phyloP scores from a whole-genome alignment of 1,284 basidiomycete species.

The Peniophora sp. region DNA sequence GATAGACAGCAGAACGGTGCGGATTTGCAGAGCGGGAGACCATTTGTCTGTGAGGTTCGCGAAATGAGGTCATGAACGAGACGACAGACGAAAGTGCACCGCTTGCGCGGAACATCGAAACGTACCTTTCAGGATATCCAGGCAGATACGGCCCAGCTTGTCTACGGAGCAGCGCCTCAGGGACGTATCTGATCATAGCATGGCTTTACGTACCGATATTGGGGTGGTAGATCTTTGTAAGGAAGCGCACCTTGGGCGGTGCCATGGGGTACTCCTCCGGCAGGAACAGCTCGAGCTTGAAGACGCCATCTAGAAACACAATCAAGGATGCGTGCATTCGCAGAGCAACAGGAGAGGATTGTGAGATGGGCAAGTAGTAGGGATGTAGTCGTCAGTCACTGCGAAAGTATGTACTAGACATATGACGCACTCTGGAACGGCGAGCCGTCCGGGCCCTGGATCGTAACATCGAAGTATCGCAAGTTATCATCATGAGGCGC shows the following conservation, averaged over 20 bases:
- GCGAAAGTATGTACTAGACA: no score
- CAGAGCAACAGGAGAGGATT: neutral
- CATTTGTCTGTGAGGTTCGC: slow-evolving; percentile 73
- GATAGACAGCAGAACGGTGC: slow-evolving; percentile 93
- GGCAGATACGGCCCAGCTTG: slow-evolving; percentile 95
- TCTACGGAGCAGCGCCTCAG: slow-evolving; percentile 41
- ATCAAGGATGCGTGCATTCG: neutral
- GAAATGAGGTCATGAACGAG: neutral
- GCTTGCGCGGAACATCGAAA: slow-evolving; percentile 2
- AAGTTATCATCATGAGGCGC: slow-evolving; percentile 95
- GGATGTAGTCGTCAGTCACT: no score
- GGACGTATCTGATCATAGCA: neutral
- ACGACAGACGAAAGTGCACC: slow-evolving; percentile 1
- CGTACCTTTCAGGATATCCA: slow-evolving; percentile 93
- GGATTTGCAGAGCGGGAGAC: slow-evolving; percentile 97
- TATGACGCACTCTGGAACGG: slow-evolving; percentile 82
- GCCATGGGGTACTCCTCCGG: slow-evolving; percentile 99
- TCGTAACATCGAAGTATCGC: slow-evolving; percentile 97
- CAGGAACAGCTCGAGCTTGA: slow-evolving; percentile 94
- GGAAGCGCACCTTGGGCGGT: slow-evolving; percentile 96
- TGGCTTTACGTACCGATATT: slow-evolving; percentile 80
- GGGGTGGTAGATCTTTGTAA: slow-evolving; percentile 99
- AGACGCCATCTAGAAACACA: slow-evolving; percentile 66
- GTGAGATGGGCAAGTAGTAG: neutral
- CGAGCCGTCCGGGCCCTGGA: slow-evolving; percentile 88